Percentiles rank a stretch among this genome's conserved stretches.
Conservation (phyloP, 2,329 filamentous ascomycete species). For the Colletotrichum somersetense region DNA sequence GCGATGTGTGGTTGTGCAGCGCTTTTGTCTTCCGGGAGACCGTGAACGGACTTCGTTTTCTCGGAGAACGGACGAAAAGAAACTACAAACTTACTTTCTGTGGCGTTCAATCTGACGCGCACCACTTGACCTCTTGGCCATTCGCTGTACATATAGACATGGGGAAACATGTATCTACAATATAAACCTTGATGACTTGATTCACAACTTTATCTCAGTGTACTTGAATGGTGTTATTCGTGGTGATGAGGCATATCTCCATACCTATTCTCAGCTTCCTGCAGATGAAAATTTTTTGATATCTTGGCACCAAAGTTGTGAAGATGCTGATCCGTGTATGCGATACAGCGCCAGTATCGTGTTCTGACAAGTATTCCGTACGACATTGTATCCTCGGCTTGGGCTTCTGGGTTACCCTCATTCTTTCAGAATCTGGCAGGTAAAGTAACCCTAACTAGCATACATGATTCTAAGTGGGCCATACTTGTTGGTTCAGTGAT, state of each 20-base stretch:
- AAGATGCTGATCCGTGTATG: too few relatives aligned
- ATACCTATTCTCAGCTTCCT: not conserved
- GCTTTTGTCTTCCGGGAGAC: constrained; percentile 27
- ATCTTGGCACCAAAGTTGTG: too few relatives aligned
- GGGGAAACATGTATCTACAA: constrained; percentile 34
- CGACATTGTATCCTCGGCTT: not conserved
- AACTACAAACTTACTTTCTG: constrained; percentile 28
- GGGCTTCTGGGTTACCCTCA: not conserved
- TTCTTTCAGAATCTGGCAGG: too few relatives aligned
- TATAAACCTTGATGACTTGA: constrained; percentile 36
- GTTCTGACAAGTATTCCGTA: not conserved
- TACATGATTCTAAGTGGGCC: not conserved
- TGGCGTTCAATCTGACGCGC: constrained; percentile 39
- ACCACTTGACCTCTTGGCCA: constrained; percentile 30
- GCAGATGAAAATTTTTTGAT: not conserved
- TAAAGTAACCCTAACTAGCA: too few relatives aligned
- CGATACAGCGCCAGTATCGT: not conserved
- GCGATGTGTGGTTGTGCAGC: not conserved
- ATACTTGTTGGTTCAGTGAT: not conserved
- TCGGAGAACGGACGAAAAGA: constrained; percentile 26
- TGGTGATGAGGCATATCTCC: not conserved
- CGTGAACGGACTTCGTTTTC: constrained; percentile 22
- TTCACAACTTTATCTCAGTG: not conserved
- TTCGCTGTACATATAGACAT: constrained; percentile 40
- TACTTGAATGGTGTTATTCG: not conserved